Percentiles rank a stretch among this genome's conserved stretches.
Evolutionary conservation across 2,329 filamentous ascomycete species (phyloP).

Genomic region (Malbranchea cinnamomea): DNA sequence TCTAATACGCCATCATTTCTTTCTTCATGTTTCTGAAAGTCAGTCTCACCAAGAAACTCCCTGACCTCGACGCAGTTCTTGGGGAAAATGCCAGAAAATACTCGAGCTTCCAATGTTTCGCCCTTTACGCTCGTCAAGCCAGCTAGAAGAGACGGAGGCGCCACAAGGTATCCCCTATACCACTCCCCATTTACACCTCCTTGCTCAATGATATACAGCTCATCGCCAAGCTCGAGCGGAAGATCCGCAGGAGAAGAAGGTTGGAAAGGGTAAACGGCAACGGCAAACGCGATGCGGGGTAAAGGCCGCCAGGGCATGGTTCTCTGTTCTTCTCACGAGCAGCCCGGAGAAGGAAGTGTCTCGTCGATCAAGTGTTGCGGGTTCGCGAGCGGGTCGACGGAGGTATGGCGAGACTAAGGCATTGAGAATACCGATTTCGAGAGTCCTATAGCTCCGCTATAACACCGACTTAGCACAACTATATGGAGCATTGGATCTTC

Average conservation of each 20-base stretch:
- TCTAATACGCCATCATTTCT: constrained; percentile 17
- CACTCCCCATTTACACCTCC: constrained; percentile 72
- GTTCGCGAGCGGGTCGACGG: too few relatives aligned
- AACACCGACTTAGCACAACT: too few relatives aligned
- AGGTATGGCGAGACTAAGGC: too few relatives aligned
- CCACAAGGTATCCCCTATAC: constrained; percentile 90
- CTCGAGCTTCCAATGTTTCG: constrained; percentile 83
- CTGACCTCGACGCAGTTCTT: constrained; percentile 87
- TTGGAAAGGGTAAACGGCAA: constrained; percentile 87
- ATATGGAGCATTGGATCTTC: too few relatives aligned
- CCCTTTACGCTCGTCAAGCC: constrained; percentile 83
- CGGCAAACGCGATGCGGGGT: constrained; percentile 91
- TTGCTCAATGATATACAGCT: constrained; percentile 97
- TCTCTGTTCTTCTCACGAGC: neutral
- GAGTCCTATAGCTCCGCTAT: too few relatives aligned
- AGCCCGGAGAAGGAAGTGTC: too few relatives aligned
- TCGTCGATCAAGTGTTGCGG: too few relatives aligned
- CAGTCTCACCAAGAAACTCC: constrained; percentile 69
- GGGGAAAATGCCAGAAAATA: constrained; percentile 98
- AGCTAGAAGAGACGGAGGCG: constrained; percentile 80
- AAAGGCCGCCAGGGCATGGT: constrained; percentile 94
- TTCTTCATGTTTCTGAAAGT: constrained; percentile 21
- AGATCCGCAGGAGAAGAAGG: constrained; percentile 78
- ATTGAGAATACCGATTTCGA: too few relatives aligned
- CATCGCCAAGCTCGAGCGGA: constrained; percentile 92